Evolutionary conservation across 1,139 yeast genomes (phyloP).

Genomic region (Zygoascus sp.): DNA sequence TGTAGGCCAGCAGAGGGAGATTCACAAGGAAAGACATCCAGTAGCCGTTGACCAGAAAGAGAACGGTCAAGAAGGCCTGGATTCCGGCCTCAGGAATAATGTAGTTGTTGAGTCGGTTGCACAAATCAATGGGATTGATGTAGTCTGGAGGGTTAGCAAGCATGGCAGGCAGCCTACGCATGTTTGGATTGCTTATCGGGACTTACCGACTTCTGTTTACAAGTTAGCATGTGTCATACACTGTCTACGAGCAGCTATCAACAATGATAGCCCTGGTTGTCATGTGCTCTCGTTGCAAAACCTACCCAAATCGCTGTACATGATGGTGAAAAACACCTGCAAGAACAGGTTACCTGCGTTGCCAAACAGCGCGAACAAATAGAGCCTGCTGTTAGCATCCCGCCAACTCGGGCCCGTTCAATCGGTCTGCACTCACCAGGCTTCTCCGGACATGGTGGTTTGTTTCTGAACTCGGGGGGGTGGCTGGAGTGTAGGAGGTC

Average conservation of each 20-base stretch:
- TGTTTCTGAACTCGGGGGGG: not conserved
- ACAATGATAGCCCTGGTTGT: too few species aligned
- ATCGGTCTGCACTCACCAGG: constrained; percentile 30
- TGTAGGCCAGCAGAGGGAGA: constrained; percentile 73
- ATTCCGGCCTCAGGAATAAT: constrained; percentile 87
- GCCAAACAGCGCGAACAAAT: constrained; percentile 64
- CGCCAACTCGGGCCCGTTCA: not conserved
- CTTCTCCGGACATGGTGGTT: constrained; percentile 33
- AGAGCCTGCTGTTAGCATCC: constrained; percentile 20
- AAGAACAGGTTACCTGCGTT: constrained; percentile 85
- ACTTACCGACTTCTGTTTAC: constrained; percentile 21
- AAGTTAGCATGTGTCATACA: not conserved
- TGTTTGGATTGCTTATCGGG: too few species aligned
- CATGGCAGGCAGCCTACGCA: not conserved
- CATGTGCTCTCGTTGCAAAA: too few species aligned
- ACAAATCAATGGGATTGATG: constrained; percentile 93
- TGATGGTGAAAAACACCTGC: constrained; percentile 88
- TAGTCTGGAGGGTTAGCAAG: constrained; percentile 48
- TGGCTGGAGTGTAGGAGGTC: not conserved
- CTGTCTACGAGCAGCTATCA: not conserved
- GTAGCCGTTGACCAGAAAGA: constrained; percentile 82
- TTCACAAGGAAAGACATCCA: constrained; percentile 89
- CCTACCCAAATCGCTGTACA: constrained; percentile 86
- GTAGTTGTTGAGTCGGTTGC: constrained; percentile 86
- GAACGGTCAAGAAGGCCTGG: constrained; percentile 66